These are phyloP conservation scores for Glycine soja DNA, from an alignment of 306 rosid species.

Conservation along the genomic window DNA sequence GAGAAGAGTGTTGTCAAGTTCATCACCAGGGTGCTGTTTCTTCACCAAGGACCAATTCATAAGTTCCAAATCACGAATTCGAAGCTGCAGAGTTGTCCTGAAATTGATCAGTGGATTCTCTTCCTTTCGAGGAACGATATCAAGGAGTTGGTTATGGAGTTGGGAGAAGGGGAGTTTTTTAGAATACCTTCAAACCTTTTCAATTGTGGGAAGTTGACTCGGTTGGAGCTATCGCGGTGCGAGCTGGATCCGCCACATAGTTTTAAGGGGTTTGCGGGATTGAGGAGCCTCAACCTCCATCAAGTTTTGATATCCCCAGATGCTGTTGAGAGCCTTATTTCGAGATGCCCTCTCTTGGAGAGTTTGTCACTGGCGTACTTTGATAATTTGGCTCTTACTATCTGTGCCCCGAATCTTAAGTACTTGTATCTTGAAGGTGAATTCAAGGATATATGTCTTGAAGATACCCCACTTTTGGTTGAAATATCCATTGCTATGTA, in stretches of 20 bases:
- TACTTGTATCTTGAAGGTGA: constrained; percentile 86
- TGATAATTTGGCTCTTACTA: constrained; percentile 71
- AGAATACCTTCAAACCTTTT: constrained; percentile 85
- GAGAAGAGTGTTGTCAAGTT: constrained; percentile 63
- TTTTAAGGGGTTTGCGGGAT: constrained; percentile 70
- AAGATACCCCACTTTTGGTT: constrained; percentile 74
- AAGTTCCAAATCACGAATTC: constrained; percentile 72
- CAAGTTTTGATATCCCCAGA: constrained; percentile 75
- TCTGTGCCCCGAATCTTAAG: constrained; percentile 82
- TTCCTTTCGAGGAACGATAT: constrained; percentile 82
- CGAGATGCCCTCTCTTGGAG: constrained; percentile 79
- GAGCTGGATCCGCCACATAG: constrained; percentile 79
- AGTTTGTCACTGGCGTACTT: constrained; percentile 68
- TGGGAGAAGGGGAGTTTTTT: constrained; percentile 79
- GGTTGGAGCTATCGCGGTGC: constrained; percentile 76
- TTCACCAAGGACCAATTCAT: constrained; percentile 92
- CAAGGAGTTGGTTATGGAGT: constrained; percentile 73
- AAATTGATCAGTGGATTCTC: constrained; percentile 89
- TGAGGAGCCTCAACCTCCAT: constrained; percentile 78
- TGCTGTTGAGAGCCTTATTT: constrained; percentile 78
- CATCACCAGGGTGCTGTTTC: constrained; percentile 71
- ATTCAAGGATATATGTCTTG: constrained; percentile 79
- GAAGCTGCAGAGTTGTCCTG: constrained; percentile 69
- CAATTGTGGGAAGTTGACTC: constrained; percentile 66
- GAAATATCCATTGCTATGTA: constrained; percentile 71